Evolutionary conservation across 1,139 yeast genomes (phyloP).

Genomic region (Kodamaea sp.): DNA sequence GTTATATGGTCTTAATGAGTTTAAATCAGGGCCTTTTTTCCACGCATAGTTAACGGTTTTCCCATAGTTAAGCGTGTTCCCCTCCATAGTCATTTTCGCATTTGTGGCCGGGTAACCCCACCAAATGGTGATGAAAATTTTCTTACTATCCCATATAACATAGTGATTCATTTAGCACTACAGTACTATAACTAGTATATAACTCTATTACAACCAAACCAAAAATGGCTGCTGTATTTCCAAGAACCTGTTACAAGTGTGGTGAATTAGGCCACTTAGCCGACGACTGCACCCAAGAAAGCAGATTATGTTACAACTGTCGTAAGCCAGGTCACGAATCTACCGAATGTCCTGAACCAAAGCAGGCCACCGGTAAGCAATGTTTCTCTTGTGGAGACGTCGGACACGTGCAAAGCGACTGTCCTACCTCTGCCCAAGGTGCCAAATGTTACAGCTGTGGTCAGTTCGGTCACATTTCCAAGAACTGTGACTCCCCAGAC

Average conservation of each 20-base stretch:
- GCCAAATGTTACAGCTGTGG: conserved; percentile 60
- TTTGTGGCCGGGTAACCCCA: conserved; percentile 14
- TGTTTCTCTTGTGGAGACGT: conserved; percentile 84
- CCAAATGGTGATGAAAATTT: conserved; percentile 11
- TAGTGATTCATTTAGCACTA: too few relatives aligned
- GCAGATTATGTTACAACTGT: conserved; percentile 91
- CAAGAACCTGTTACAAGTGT: conserved; percentile 88
- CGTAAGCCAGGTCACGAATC: conserved; percentile 90
- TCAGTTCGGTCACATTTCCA: conserved; percentile 80
- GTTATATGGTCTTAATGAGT: too few relatives aligned
- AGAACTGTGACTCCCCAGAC: conserved; percentile 56
- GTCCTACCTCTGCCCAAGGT: conserved; percentile 55
- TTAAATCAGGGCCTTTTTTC: too few relatives aligned
- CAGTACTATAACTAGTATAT: too few relatives aligned
- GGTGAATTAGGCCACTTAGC: conserved; percentile 93
- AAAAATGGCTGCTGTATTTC: conserved; percentile 63
- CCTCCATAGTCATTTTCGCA: background rate
- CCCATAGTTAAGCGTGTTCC: too few relatives aligned
- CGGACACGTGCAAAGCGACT: conserved; percentile 71
- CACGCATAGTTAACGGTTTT: too few relatives aligned
- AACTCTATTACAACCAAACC: too few relatives aligned
- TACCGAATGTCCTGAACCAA: conserved; percentile 83
- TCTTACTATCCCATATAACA: conserved; percentile 4
- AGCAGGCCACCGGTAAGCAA: conserved; percentile 79
- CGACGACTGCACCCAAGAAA: conserved; percentile 78